phyloP scores from a whole-genome alignment of 306 rosid species.

The Coriaria nepalensis region DNA sequence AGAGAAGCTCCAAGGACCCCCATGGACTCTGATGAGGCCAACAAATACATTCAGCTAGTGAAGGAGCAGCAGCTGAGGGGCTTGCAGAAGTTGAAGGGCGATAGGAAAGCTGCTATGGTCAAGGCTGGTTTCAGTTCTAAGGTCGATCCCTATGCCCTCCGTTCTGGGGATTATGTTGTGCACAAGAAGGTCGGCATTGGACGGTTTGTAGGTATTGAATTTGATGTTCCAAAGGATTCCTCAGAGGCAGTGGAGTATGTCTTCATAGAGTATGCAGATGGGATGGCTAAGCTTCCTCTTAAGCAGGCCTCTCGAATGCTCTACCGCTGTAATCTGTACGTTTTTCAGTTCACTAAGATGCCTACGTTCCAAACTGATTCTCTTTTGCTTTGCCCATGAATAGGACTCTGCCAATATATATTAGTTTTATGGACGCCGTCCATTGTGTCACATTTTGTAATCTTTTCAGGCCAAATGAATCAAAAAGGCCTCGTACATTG shows the following conservation, averaged over 20 bases:
- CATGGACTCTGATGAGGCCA: conserved; percentile 63
- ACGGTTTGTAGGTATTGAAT: conserved; percentile 64
- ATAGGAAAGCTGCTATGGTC: conserved; percentile 14
- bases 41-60: conserved; percentile 55
- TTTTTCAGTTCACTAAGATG: conserved; percentile 10
- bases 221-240: conserved; percentile 53
- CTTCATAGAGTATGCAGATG: conserved; percentile 86
- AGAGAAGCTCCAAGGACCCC: conserved; percentile 31
- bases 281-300: conserved; percentile 90
- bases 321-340: conserved; percentile 83
- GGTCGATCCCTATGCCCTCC: conserved; percentile 77
- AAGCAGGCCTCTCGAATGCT: conserved; percentile 83
- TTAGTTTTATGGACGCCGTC: background rate
- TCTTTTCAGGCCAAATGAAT: conserved; percentile 70
- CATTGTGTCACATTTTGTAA: conserved; percentile 6
- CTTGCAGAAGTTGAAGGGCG: conserved; percentile 68
- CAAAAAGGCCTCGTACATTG: conserved; percentile 59
- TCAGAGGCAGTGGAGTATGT: conserved; percentile 48
- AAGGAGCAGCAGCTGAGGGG: conserved; percentile 90
- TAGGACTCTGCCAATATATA: too few relatives aligned
- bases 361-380: background rate
- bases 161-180: conserved; percentile 83
- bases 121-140: conserved; percentile 41
- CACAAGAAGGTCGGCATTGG: conserved; percentile 95
- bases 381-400: background rate